Percentiles rank a stretch among this genome's conserved stretches.
Conservation (phyloP, 176 grass and related monocot species). For the Saccharum officinarum region DNA sequence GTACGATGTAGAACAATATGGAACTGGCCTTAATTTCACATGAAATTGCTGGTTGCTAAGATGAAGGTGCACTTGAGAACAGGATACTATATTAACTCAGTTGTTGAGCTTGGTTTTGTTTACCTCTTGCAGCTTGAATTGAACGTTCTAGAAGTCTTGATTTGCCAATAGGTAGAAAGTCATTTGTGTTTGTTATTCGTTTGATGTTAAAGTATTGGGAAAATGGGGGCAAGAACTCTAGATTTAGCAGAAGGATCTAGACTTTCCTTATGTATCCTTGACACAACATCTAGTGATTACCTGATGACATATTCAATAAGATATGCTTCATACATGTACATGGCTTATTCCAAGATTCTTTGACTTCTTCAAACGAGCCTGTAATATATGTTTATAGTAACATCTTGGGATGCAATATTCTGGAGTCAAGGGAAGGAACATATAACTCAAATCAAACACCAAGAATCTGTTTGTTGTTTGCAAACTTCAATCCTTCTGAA, state of each 20-base stretch:
- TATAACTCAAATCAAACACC: background rate
- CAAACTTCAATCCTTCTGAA: background rate
- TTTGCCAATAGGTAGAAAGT: too few species aligned
- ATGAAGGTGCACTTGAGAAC: too few species aligned
- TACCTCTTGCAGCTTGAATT: too few species aligned
- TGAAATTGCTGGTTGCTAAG: too few species aligned
- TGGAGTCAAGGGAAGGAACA: background rate
- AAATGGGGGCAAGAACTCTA: too few species aligned
- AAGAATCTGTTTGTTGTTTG: background rate
- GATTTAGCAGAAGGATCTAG: too few species aligned
- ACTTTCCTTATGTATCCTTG: too few species aligned
- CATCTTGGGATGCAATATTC: background rate
- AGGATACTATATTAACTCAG: too few species aligned
- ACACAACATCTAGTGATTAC: background rate
- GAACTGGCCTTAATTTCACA: background rate
- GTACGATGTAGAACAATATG: background rate
- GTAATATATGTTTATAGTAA: background rate
- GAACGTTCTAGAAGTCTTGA: too few species aligned
- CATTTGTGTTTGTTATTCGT: too few species aligned
- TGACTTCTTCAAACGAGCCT: background rate
- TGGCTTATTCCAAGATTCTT: constrained; percentile 4
- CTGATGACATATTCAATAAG: background rate
- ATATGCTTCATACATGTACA: constrained; percentile 1
- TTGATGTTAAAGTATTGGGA: too few species aligned
- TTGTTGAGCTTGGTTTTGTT: too few species aligned